These are phyloP conservation scores for Pseudoscleropodium purum DNA, from an alignment of 225 moss, liverwort and hornwort species.

Conservation along the genomic window DNA sequence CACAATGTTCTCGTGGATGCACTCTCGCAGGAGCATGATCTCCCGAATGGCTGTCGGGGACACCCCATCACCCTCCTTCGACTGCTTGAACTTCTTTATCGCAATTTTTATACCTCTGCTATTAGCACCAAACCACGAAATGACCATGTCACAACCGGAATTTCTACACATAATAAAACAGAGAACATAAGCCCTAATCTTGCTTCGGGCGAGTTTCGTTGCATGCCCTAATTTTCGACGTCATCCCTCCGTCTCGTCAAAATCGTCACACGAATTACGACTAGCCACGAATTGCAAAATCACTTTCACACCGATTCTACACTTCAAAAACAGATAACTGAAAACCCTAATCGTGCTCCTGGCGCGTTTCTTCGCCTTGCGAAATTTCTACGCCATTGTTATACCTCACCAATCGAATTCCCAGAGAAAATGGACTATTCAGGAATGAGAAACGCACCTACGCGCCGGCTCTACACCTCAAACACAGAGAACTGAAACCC, in stretches of 20 bases:
- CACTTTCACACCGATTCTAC: conserved; percentile 19
- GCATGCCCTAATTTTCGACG: not conserved
- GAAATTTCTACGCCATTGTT: not conserved
- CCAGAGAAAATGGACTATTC: not conserved
- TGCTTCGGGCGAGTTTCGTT: not conserved
- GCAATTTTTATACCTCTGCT: conserved; percentile 75
- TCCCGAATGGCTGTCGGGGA: conserved; percentile 97
- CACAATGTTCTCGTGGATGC: conserved; percentile 91
- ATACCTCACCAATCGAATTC: not conserved
- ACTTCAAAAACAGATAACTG: not conserved
- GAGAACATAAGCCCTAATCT: not conserved
- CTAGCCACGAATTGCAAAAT: not conserved
- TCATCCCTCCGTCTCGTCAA: not conserved
- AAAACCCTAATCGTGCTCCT: not conserved
- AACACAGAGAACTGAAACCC: not conserved
- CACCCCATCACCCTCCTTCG: conserved; percentile 97
- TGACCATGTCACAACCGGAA: not conserved
- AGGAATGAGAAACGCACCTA: not conserved
- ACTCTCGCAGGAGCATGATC: conserved; percentile 94
- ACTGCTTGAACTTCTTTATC: conserved; percentile 99
- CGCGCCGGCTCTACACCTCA: conserved; percentile 13
- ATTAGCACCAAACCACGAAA: not conserved
- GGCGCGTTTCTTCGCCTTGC: not conserved
- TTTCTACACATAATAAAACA: not conserved
- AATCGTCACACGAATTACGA: not conserved